These are phyloP conservation scores for Annulohypoxylon truncatum DNA, from an alignment of 2,329 filamentous ascomycete genomes.

Conservation along the genomic window DNA sequence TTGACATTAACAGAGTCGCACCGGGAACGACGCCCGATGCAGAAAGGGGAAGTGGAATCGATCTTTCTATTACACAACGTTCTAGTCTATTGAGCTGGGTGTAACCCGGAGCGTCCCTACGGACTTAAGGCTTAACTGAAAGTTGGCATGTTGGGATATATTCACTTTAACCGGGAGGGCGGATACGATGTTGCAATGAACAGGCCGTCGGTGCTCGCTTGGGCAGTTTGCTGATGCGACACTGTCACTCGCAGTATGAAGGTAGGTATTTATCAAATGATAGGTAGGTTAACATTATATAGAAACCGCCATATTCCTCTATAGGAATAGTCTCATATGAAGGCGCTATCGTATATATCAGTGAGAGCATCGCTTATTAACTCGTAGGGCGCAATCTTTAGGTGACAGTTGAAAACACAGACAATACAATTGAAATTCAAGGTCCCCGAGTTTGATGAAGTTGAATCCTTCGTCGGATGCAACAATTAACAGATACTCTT, in stretches of 20 bases:
- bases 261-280: too few species aligned
- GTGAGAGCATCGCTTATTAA: too few species aligned
- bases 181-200: slow-evolving; percentile 15
- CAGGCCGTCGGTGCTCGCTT: neutral
- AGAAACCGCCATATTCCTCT: neutral
- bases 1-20: slow-evolving; percentile 6
- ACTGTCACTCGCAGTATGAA: slow-evolving; percentile 9
- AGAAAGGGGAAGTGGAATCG: slow-evolving; percentile 1
- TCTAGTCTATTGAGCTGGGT: neutral
- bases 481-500: slow-evolving; percentile 1
- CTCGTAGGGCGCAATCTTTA: neutral
- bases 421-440: neutral
- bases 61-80: slow-evolving; percentile 3
- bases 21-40: slow-evolving; percentile 13
- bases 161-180: slow-evolving; percentile 35
- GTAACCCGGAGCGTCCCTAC: neutral
- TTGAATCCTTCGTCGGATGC: slow-evolving; percentile 15
- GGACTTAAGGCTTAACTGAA: neutral
- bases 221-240: slow-evolving; percentile 3
- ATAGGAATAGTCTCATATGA: neutral
- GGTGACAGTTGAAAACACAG: neutral
- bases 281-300: neutral
- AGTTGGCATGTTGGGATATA: slow-evolving; percentile 17
- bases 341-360: neutral
- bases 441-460: neutral